phyloP scores from a whole-genome alignment of 2,329 filamentous ascomycete genomes.

The Myriosclerotinia scirpicola region DNA sequence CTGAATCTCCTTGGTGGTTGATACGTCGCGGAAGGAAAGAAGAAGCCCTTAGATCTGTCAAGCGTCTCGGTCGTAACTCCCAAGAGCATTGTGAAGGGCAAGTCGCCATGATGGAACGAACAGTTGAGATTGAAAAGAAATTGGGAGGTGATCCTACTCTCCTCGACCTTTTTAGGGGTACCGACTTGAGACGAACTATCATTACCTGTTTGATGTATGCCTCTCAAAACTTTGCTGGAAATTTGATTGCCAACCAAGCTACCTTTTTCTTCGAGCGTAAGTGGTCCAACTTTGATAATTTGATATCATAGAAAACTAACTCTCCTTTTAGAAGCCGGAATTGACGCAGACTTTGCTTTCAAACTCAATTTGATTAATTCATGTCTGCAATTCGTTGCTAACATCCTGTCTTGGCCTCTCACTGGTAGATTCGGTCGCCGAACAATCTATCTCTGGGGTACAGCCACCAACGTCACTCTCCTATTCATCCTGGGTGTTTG shows the following conservation, averaged over 20 bases:
- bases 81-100: slow-evolving; percentile 49
- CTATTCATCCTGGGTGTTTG: slow-evolving; percentile 60
- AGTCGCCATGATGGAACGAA: slow-evolving; percentile 59
- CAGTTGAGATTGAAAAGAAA: slow-evolving; percentile 54
- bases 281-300: slow-evolving; percentile 23
- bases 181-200: slow-evolving; percentile 54
- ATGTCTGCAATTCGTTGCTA: slow-evolving; percentile 59
- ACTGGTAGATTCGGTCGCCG: slow-evolving; percentile 63
- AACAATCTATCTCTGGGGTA: slow-evolving; percentile 63
- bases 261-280: slow-evolving; percentile 56
- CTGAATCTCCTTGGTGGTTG: slow-evolving; percentile 52
- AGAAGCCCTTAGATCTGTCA: slow-evolving; percentile 44
- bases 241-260: slow-evolving; percentile 63
- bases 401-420: slow-evolving; percentile 67
- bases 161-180: slow-evolving; percentile 55
- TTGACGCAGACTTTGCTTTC: slow-evolving; percentile 55
- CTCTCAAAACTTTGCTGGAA: slow-evolving; percentile 60
- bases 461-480: slow-evolving; percentile 52
- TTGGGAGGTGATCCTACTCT: slow-evolving; percentile 48
- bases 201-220: slow-evolving; percentile 60
- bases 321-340: slow-evolving; percentile 57
- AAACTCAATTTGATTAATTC: slow-evolving; percentile 64
- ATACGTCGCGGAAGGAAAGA: slow-evolving; percentile 47
- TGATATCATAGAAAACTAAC: slow-evolving; percentile 35
- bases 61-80: slow-evolving; percentile 43